These are phyloP conservation scores for Cystobasidium onofrii DNA, from an alignment of 768 basidiomycete species.

Conservation along the genomic window DNA sequence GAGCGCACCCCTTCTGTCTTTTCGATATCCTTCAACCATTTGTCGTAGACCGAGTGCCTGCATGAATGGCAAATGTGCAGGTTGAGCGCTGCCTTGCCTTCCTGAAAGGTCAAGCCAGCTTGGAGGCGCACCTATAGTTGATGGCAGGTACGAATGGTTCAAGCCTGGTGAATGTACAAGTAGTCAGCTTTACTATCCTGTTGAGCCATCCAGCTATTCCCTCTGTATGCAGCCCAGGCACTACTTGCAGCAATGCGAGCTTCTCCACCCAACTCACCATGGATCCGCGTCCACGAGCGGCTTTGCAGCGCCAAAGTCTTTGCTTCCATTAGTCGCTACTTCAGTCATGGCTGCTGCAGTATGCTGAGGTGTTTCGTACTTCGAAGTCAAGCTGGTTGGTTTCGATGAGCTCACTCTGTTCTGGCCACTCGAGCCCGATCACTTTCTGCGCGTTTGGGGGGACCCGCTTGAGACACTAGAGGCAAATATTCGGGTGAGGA, in stretches of 20 bases:
- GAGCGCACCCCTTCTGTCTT: slow-evolving; percentile 37
- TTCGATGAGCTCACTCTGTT: background rate
- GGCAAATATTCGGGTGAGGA: too few species aligned
- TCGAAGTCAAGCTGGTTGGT: background rate
- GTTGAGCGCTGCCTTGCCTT: background rate
- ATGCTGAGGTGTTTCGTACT: background rate
- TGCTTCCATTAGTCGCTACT: background rate
- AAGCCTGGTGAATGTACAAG: slow-evolving; percentile 41
- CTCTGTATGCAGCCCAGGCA: background rate
- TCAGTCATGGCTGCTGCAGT: background rate
- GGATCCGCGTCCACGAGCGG: slow-evolving; percentile 45
- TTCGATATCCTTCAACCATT: slow-evolving; percentile 41
- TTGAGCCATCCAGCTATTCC: background rate
- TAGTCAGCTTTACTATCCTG: background rate
- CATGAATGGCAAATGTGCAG: background rate
- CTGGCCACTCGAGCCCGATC: background rate
- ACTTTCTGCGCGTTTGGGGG: background rate
- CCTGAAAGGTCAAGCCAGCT: background rate
- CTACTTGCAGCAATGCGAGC: background rate
- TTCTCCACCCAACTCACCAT: slow-evolving; percentile 40
- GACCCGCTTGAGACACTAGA: background rate
- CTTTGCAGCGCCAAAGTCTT: slow-evolving; percentile 24
- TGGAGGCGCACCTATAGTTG: slow-evolving; percentile 35
- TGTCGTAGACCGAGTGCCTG: slow-evolving; percentile 44
- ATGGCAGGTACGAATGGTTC: slow-evolving; percentile 46